Percentiles rank a stretch among this genome's conserved stretches.
phyloP scores from a whole-genome alignment of 2,329 filamentous ascomycete species.

The Aspergillus pseudoterreus region DNA sequence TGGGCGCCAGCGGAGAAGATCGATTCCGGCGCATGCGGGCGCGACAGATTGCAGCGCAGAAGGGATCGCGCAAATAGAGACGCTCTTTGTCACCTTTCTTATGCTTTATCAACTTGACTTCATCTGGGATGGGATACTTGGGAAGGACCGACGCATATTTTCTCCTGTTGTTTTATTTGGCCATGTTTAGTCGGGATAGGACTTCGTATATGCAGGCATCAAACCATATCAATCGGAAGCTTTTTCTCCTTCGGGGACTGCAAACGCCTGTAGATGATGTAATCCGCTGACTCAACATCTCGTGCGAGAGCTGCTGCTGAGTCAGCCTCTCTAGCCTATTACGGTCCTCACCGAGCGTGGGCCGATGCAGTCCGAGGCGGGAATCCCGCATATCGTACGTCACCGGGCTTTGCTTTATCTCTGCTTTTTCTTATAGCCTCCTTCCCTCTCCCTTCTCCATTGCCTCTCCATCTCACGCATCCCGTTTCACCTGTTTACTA shows the following conservation, averaged over 20 bases:
- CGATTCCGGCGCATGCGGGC: conserved; percentile 48
- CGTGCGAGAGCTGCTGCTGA: conserved; percentile 2
- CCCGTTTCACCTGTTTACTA: neutral
- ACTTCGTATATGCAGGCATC: neutral
- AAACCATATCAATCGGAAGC: neutral
- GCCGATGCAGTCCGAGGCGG: conserved; percentile 22
- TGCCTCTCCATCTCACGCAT: neutral
- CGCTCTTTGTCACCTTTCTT: conserved; percentile 3
- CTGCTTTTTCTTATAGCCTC: conserved; percentile 6
- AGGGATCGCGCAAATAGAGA: conserved; percentile 32
- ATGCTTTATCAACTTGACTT: neutral
- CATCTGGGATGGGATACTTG: neutral
- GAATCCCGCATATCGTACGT: conserved; percentile 20
- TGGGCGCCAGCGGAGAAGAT: conserved; percentile 47
- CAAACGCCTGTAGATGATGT: neutral
- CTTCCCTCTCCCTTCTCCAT: neutral
- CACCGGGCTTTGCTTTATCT: conserved; percentile 18
- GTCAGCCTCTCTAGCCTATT: conserved; percentile 1
- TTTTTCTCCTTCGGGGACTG: neutral
- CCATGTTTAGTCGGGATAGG: neutral
- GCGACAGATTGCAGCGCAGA: conserved; percentile 41
- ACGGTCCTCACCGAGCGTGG: conserved; percentile 3
- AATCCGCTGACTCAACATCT: neutral
- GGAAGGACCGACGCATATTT: neutral
- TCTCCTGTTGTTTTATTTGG: neutral